These are phyloP conservation scores for Obelidium mucronatum DNA, from an alignment of 192 early-diverging fungal species.

Conservation along the genomic window DNA sequence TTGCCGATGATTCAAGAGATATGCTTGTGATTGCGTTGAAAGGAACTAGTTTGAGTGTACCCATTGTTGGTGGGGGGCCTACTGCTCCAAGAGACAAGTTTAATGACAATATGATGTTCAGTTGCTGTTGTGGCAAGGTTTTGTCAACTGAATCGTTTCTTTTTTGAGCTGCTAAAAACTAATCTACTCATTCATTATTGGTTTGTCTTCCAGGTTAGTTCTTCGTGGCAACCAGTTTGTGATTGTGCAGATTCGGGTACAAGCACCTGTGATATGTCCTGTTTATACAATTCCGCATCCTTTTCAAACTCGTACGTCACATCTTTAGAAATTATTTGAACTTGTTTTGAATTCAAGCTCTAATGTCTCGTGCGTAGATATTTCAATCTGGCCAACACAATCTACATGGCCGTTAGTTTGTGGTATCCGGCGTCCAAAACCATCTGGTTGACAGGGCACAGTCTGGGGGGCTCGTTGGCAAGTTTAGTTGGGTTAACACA, in stretches of 20 bases:
- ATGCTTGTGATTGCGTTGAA: conserved; percentile 86
- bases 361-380: conserved; percentile 46
- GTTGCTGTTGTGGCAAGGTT: conserved; percentile 93
- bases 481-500: conserved; percentile 81
- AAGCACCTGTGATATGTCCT: conserved; percentile 41
- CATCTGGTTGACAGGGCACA: conserved; percentile 86
- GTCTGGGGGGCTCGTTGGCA: conserved; percentile 62
- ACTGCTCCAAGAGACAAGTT: conserved; percentile 52
- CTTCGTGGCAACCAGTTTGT: conserved; percentile 85
- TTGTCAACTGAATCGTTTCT: neutral
- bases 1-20: conserved; percentile 68
- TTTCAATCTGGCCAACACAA: conserved; percentile 73
- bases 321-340: neutral
- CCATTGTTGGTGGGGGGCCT: conserved; percentile 47
- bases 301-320: conserved; percentile 25
- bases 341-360: neutral
- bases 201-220: conserved; percentile 35
- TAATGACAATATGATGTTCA: conserved; percentile 91
- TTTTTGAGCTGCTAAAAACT: neutral
- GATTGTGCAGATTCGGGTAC: conserved; percentile 62
- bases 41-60: conserved; percentile 62
- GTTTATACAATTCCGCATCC: conserved; percentile 29
- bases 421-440: conserved; percentile 70
- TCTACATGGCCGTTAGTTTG: conserved; percentile 68
- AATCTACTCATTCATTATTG: no score